phyloP scores from a whole-genome alignment of 2,329 filamentous ascomycete species.

The Aspergillus nomiae region DNA sequence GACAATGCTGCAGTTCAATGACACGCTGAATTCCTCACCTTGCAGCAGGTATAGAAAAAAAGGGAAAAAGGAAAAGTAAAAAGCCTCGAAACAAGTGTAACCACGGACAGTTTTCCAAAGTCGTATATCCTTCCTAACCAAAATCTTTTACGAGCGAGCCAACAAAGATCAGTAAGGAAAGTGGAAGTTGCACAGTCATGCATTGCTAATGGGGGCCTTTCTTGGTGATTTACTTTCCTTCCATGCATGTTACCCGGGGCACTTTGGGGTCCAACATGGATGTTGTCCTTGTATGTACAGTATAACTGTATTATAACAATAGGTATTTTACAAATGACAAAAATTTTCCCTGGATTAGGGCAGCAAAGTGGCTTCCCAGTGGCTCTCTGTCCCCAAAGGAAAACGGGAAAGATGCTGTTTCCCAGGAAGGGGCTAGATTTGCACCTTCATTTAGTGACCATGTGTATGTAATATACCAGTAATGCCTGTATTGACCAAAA shows the following conservation, averaged over 20 bases:
- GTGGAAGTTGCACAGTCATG: slow-evolving; percentile 4
- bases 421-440: slow-evolving; percentile 12
- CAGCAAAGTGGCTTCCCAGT: not conserved
- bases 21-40: slow-evolving; percentile 7
- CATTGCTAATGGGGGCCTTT: slow-evolving; percentile 5
- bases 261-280: not conserved
- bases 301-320: not conserved
- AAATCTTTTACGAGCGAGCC: not conserved
- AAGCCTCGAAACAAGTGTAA: slow-evolving; percentile 4
- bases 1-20: slow-evolving; percentile 2
- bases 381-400: not conserved
- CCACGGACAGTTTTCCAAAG: not conserved
- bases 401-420: too few relatives aligned
- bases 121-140: not conserved
- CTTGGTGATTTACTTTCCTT: slow-evolving; percentile 6
- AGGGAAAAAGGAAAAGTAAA: not conserved
- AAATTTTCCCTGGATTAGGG: too few relatives aligned
- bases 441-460: not conserved
- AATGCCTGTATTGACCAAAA: not conserved
- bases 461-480: slow-evolving; percentile 3
- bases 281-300: not conserved
- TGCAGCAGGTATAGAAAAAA: too few relatives aligned
- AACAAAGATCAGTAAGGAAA: slow-evolving; percentile 8
- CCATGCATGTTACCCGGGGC: not conserved
- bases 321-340: not conserved